Base-by-base conservation (phyloP, 2,329 filamentous ascomycete genomes). In the Thelonectria rubi region DNA sequence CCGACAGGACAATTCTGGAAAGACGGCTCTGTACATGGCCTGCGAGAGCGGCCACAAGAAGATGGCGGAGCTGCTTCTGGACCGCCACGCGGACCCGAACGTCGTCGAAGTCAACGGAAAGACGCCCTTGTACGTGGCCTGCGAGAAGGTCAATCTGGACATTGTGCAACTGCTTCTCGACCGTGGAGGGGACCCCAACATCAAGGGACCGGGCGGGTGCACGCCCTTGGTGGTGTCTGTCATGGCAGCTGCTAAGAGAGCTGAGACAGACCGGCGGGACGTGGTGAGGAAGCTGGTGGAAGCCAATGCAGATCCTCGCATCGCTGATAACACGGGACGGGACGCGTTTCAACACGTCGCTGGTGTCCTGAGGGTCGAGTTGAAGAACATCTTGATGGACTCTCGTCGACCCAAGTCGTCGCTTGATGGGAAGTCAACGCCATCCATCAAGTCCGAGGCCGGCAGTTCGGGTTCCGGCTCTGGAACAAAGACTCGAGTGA, bases 21-120 rank as follows among this genome's bases (percentile, higher is more conserved):
- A 59, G 43, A 59, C 56, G 2, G 56, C 56, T 1, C 37, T 59
- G n/a, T 54, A 53, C 24, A 53, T 59, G 56, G 56, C 56, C 3
- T 46, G 42, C 20, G 56, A 59, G 18, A 59, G 40, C 18, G 56
- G 56, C 4, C 42, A 59, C 30, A n/a, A 42, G 18, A 32, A 54
- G 15, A 59, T 59, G 56, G 43, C 42, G 14, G 17, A 59, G 32
- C 20, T 48, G n/a, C 49, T 59, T 39, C 30, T 59, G 18, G 37
- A 59, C 14, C 32, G 24, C 3, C 21, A 32, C 32, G 56, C 56
- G 6, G n/a, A 54, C 8, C 49, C 49, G 14, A 42, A 59, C 7
- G 20, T 54, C 15, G 32, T 55, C 18, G 53, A 55, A 26, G 32
- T 24, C n/a, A 55, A 42, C 43, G 53, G 53, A 30, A 55, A 48